Evolutionary conservation across 2,329 filamentous ascomycete species (phyloP).

Genomic region (Lithohypha guttulata): DNA sequence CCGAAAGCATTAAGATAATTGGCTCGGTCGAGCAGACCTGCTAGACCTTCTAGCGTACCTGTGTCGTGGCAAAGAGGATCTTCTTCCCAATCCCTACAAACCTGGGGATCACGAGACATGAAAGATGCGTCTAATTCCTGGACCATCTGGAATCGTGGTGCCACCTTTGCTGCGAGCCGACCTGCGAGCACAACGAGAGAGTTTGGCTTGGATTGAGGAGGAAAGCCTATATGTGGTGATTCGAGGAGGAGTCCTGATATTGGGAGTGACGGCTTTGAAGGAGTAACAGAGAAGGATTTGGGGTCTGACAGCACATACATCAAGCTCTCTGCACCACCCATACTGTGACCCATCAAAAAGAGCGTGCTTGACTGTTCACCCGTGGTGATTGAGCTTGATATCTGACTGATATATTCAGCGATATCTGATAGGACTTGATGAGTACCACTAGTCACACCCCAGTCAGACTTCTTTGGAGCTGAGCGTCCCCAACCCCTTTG

Average conservation of each 20-base stretch:
- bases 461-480: constrained; percentile 40
- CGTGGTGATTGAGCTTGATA: constrained; percentile 34
- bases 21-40: constrained; percentile 66
- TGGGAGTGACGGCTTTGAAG: constrained; percentile 22
- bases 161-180: constrained; percentile 53
- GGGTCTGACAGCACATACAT: constrained; percentile 38
- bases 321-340: constrained; percentile 74
- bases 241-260: constrained; percentile 67
- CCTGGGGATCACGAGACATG: constrained; percentile 56
- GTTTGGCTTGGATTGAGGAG: constrained; percentile 53
- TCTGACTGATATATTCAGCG: constrained; percentile 56
- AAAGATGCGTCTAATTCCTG: constrained; percentile 54
- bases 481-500: constrained; percentile 81
- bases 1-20: constrained; percentile 1
- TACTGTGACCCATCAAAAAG: constrained; percentile 82
- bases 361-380: constrained; percentile 41
- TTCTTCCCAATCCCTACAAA: constrained; percentile 48
- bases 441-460: constrained; percentile 66
- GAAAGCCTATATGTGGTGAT: constrained; percentile 67
- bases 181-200: constrained; percentile 54
- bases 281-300: constrained; percentile 38
- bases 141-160: constrained; percentile 58
- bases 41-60: constrained; percentile 72
- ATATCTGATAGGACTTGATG: constrained; percentile 64
- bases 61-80: constrained; percentile 71